phyloP scores from a whole-genome alignment of 139 green algal genomes.

The Gonium pectorale region DNA sequence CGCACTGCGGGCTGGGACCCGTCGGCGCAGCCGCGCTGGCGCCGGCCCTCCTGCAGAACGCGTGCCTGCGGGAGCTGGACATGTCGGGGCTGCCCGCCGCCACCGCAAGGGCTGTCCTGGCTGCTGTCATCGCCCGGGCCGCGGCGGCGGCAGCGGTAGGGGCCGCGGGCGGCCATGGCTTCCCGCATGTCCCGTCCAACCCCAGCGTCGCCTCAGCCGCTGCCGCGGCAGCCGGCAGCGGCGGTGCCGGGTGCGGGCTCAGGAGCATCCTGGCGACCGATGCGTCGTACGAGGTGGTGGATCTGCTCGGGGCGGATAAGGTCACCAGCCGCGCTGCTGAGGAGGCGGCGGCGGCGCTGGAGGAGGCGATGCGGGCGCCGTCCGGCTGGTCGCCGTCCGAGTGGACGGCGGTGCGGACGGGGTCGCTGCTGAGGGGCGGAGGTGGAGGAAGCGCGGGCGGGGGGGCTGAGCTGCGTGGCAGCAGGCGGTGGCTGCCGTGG shows the following conservation, averaged over 20 bases:
- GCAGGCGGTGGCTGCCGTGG: not conserved
- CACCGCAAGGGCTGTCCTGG: conserved; percentile 13
- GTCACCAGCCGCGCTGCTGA: conserved; percentile 31
- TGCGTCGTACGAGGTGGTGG: conserved; percentile 27
- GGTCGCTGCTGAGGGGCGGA: not conserved
- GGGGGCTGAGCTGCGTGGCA: not conserved
- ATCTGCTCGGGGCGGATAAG: conserved; percentile 7
- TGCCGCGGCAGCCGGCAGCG: not conserved
- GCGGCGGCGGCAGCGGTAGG: not conserved
- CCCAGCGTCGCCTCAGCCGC: not conserved
- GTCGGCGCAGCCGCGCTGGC: conserved; percentile 39
- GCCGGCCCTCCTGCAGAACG: conserved; percentile 41
- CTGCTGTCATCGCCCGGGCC: conserved; percentile 1
- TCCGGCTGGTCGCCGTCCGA: not conserved
- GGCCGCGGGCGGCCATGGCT: not conserved
- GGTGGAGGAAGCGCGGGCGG: not conserved
- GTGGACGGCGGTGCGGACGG: not conserved
- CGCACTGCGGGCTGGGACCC: conserved; percentile 16
- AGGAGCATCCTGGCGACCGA: not conserved
- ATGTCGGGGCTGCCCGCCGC: conserved; percentile 7
- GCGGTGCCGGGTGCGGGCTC: not conserved
- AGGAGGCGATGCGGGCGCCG: conserved; percentile 18
- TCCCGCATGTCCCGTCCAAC: too few relatives aligned
- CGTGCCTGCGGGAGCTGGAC: conserved; percentile 15
- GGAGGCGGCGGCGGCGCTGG: conserved; percentile 33